Evolutionary conservation across 2,329 filamentous ascomycete species (phyloP), one percentile per base, ranked within the genome.

Genomic region (Ophiosphaerella korrae): DNA sequence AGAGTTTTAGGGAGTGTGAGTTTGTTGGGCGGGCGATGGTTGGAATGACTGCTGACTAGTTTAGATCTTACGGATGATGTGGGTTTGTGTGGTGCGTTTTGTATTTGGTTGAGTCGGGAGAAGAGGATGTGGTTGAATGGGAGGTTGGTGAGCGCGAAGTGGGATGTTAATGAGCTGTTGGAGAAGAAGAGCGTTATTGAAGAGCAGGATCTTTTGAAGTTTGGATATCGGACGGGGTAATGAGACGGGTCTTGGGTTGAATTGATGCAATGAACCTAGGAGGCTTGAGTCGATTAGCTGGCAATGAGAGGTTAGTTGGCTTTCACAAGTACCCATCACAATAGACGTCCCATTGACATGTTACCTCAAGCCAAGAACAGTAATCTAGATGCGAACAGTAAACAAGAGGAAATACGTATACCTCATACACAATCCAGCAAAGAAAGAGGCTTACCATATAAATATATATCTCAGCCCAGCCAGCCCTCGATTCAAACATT

Each of bases 81-180:
- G 12, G 59, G 55, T 1, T 48, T 73, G 0, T 68, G 68, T 43
- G 69, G 69, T 9, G 64, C 62, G 2, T 71, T 73, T 35, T 67
- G 62, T n/a, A 62, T 72, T 2, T 72, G 70, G 70, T 36, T 71
- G 26, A 60, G 58, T 39, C 47, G 40, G 8, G 68, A 72, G 54
- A 66, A 62, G 52, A 52, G 57, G 29, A 61, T 64, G 64, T 72
- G 66, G 63, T 38, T 72, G 46, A 69, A 62, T 46, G 66, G 69
- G 2, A 51, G 70, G 31, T 39, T 67, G 7, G 13, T 69, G 31
- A 55, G 59, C 24, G 67, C 68, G 5, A 68, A 48, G 1, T 73
- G 68, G 68, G 67, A 71, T 52, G 52, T 64, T 5, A 58, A 63
- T 41, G 70, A 72, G 32, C 33, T 73, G 24, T 6, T 57, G 18